Conservation (phyloP, 2,329 filamentous ascomycete genomes). For the Beauveria sp. region DNA sequence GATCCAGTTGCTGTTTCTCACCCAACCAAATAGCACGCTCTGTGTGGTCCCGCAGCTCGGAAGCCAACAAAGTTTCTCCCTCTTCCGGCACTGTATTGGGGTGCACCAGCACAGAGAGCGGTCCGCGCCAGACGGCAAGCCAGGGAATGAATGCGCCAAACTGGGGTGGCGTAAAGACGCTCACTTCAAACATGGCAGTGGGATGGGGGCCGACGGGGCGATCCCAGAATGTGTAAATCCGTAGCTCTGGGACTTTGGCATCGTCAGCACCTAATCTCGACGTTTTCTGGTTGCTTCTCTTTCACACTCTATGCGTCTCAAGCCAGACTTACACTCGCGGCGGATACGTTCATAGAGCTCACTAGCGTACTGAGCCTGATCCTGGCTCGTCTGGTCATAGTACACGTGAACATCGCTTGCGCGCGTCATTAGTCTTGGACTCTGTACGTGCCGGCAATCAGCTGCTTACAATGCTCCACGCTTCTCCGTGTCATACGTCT, state of each 20-base stretch:
- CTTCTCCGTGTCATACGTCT: constrained; percentile 56
- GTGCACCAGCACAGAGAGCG: constrained; percentile 71
- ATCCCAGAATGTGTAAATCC: constrained; percentile 74
- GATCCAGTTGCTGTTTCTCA: constrained; percentile 42
- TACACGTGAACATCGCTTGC: constrained; percentile 75
- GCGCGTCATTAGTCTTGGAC: background rate
- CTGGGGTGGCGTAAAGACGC: constrained; percentile 74
- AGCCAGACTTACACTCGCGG: constrained; percentile 57
- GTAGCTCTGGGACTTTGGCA: constrained; percentile 70
- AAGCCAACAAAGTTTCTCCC: constrained; percentile 21
- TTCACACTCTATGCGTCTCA: background rate
- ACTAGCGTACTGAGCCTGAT: constrained; percentile 58
- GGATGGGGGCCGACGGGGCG: constrained; percentile 74
- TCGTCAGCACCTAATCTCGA: background rate
- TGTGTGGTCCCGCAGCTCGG: constrained; percentile 50
- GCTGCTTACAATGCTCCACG: constrained; percentile 62
- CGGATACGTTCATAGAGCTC: constrained; percentile 73
- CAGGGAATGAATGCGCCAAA: constrained; percentile 86
- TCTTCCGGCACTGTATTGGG: constrained; percentile 61
- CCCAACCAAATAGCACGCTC: constrained; percentile 70
- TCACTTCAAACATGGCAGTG: constrained; percentile 87
- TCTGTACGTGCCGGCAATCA: background rate
- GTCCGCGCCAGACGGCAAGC: constrained; percentile 74
- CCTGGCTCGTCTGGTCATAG: constrained; percentile 57
- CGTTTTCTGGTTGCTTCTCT: background rate